Evolutionary conservation across 73 alveolate genomes (phyloP).

Genomic region (Tetrahymena thermophila): DNA sequence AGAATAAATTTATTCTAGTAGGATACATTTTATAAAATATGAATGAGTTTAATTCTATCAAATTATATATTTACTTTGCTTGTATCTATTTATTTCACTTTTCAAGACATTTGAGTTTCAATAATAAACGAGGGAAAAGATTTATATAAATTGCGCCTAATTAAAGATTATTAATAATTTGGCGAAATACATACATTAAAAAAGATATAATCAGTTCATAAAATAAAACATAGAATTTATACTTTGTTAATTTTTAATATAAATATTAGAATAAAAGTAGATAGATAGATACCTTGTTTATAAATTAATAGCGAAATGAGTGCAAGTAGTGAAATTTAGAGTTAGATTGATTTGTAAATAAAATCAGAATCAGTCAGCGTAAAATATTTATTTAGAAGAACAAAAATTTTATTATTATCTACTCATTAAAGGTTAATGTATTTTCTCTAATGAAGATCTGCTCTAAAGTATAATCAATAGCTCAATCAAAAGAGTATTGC

Average conservation of each 20-base stretch:
- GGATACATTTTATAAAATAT: too few species aligned
- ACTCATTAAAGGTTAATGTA: neutral
- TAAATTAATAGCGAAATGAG: neutral
- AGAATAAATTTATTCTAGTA: too few species aligned
- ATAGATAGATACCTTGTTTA: too few species aligned
- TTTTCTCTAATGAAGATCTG: neutral
- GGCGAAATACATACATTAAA: neutral
- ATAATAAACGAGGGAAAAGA: neutral
- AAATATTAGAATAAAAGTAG: neutral
- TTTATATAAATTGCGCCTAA: neutral
- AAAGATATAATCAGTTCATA: neutral
- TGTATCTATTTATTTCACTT: neutral
- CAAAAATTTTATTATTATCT: neutral
- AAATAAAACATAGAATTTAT: neutral
- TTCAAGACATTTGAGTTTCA: neutral
- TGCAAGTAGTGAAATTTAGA: neutral
- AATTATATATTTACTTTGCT: too few species aligned
- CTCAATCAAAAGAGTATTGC: neutral
- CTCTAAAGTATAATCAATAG: neutral
- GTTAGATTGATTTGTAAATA: neutral
- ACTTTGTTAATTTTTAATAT: too few species aligned
- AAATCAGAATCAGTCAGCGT: neutral
- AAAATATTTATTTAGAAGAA: neutral
- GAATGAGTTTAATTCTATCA: neutral
- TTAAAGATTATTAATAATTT: neutral